A percentile compares a stretch with the other conserved stretches of the same genome.
Evolutionary conservation across 805 yeast genomes (phyloP).

Genomic region (Pichia kluyveri): DNA sequence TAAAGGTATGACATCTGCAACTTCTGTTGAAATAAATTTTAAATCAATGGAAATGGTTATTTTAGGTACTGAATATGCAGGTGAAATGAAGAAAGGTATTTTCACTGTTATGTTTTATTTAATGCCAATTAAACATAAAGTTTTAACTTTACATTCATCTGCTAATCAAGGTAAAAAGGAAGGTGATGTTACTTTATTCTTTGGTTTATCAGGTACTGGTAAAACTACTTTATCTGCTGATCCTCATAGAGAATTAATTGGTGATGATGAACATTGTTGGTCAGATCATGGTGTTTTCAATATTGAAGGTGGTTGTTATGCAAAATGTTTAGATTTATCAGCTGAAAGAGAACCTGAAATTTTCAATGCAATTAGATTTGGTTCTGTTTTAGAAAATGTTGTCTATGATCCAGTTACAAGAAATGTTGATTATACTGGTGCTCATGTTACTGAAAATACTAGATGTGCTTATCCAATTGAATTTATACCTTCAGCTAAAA

Average conservation of each 20-base stretch:
- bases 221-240: slow-evolving; percentile 96
- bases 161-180: slow-evolving; percentile 79
- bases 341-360: slow-evolving; percentile 96
- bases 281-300: slow-evolving; percentile 96
- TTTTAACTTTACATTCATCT: slow-evolving; percentile 90
- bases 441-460: slow-evolving; percentile 88
- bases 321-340: slow-evolving; percentile 85
- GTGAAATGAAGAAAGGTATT: slow-evolving; percentile 99
- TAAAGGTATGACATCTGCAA: slow-evolving; percentile 93
- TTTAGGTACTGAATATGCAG: slow-evolving; percentile 97
- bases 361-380: slow-evolving; percentile 88
- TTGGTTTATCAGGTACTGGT: slow-evolving; percentile 97
- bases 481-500: slow-evolving; percentile 89
- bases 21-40: slow-evolving; percentile 94
- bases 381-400: slow-evolving; percentile 90
- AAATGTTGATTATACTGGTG: slow-evolving; percentile 76
- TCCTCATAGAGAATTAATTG: slow-evolving; percentile 86
- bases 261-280: slow-evolving; percentile 99
- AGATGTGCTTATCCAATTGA: slow-evolving; percentile 99
- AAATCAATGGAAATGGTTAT: slow-evolving; percentile 98
- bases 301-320: slow-evolving; percentile 99
- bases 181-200: slow-evolving; percentile 89
- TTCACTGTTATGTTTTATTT: slow-evolving; percentile 98
- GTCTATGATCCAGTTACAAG: slow-evolving; percentile 73
- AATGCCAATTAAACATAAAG: slow-evolving; percentile 90